Base-by-base conservation (phyloP, 176 grass and related monocot genomes). In the Triticum aestivum region DNA sequence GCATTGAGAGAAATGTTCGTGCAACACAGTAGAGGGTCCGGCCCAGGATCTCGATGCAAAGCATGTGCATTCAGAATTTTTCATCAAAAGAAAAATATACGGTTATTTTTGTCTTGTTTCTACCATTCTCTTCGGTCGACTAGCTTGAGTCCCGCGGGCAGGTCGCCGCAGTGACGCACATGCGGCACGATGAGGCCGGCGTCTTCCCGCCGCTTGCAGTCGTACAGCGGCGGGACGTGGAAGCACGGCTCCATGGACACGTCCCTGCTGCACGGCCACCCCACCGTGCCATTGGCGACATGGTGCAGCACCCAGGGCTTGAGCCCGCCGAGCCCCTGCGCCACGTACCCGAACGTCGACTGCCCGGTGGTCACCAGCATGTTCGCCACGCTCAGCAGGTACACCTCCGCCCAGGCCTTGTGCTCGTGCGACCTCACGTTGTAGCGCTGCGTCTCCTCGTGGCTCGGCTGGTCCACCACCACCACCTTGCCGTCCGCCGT, bases 191-290 rank as follows among this genome's bases (percentile, higher is more conserved):
- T 29, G 1, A 69, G 30, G 29, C 79, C 86, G 51, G 86, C 9
- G 26, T 84, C 83, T 4, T 23, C 33, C 21, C 73, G 11, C 1
- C 33, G 42, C 83, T 80, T 94, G 45, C 65, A 76, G 27, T 66
- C 78, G 75, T 82, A 87, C 17, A 6, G 15, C 20, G 83, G 89
- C 20, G 86, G 61, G 17, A 56, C 17, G 54, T 89, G 88, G 52
- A 86, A 90, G 65, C 91, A 93, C 1, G 91, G 91, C 59, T 93
- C 91, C 85, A 90, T 82, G 9, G 91, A 90, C 42, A 82, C 14
- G 70, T 83, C 80, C 62, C 67, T 77, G 47, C 59, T 8, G 7
- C 88, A 90, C 27, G 87, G 61, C 39, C 21, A 78, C 10, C 54
- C n/a, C 67, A 23, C 35, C 32, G 72, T 85, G 30, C 52, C 18